phyloP scores from a whole-genome alignment of 345 rosid species.

The Streptanthus diversifolius region DNA sequence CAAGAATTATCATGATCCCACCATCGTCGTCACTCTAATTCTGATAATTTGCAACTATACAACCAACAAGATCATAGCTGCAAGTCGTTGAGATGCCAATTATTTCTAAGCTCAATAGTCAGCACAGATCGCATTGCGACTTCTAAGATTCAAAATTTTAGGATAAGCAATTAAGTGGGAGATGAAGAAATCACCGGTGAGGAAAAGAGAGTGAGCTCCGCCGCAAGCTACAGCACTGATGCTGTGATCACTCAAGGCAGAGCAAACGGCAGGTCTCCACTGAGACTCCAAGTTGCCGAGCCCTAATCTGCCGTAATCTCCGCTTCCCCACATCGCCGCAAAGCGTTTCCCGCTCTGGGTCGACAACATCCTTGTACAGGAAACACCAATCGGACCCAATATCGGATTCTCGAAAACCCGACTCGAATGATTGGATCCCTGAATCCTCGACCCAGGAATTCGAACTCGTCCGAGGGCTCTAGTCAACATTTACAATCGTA shows the following conservation, averaged over 20 bases:
- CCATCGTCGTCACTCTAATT: neutral
- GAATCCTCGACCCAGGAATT: neutral
- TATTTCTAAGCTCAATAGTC: neutral
- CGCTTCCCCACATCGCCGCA: constrained; percentile 91
- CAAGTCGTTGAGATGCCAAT: neutral
- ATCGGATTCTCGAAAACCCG: neutral
- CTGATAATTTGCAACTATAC: neutral
- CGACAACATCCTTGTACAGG: constrained; percentile 10
- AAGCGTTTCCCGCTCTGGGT: constrained; percentile 36
- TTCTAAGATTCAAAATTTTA: neutral
- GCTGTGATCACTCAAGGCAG: constrained; percentile 43
- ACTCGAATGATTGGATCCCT: neutral
- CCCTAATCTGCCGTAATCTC: constrained; percentile 84
- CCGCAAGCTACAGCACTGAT: constrained; percentile 79
- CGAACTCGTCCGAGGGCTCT: constrained; percentile 29
- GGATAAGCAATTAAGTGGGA: neutral
- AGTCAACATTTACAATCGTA: constrained; percentile 21
- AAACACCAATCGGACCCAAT: constrained; percentile 7
- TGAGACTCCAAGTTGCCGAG: constrained; percentile 63
- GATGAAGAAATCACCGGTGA: constrained; percentile 51
- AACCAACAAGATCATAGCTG: constrained; percentile 1
- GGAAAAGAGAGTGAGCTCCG: constrained; percentile 94
- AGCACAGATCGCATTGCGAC: neutral
- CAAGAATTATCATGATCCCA: neutral
- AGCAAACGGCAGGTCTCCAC: constrained; percentile 53